Evolutionary conservation across 1,284 basidiomycete genomes (phyloP), one percentile per base, ranked within the genome.

Genomic region (Volvariella volvacea): DNA sequence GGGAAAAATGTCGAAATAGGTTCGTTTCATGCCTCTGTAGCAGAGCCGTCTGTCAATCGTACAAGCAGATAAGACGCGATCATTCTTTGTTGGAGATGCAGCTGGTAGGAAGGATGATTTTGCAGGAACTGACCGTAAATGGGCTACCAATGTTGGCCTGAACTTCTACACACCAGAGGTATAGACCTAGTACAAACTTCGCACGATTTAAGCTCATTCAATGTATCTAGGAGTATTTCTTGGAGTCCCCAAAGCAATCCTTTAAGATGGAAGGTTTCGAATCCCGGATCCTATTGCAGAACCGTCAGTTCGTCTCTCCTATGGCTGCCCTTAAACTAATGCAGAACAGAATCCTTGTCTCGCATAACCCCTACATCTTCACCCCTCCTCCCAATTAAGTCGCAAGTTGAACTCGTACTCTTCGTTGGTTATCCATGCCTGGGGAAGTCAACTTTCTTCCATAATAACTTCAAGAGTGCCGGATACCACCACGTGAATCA

Each of bases 1-100:
- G 68, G 71, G 41, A 70, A 80, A 33, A 74, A 75, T 2, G 64
- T 85, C 10, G 60, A 68, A 16, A 85, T 94, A 52, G 86, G 90
- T 89, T 41, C 25, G 69, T 60, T 6, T 16, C 22, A 22, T n/a
- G n/a, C n/a, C n/a, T n/a, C n/a, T n/a, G n/a, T n/a, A n/a, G n/a
- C n/a, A n/a, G n/a, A n/a, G n/a, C n/a, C n/a, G n/a, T n/a, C 33
- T n/a, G 34, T 15, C 12, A 15, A 41, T 16, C 16, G 7, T n/a
- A 39, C 16, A 1, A 21, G 22, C 52, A 92, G 91, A 94, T 60
- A 74, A 78, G 52, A 49, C 58, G 0, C 45, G 65, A 0, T 85
- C 87, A 0, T 86, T 88, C 53, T 94, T 85, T 55, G 84, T 96
- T 2, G 93, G 93, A 3, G 93, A 97, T 55, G 92, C 92, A 1